phyloP scores from a whole-genome alignment of 169 alveolate species.

The Plasmodium berghei region DNA sequence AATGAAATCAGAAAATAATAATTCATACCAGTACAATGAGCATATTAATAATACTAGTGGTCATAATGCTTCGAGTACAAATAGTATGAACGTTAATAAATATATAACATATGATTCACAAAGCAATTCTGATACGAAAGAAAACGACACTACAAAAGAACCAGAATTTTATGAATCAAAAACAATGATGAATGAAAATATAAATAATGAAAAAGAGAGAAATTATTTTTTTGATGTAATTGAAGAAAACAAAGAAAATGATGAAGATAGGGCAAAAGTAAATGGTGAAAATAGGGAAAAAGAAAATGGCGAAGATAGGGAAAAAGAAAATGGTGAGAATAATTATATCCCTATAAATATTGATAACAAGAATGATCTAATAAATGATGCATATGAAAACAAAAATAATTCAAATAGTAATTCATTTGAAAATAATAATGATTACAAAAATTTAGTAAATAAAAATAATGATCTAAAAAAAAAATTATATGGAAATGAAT shows the following conservation, averaged over 20 bases:
- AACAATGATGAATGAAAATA: no score
- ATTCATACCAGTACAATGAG: neutral
- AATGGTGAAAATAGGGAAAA: neutral
- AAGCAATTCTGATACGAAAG: no score
- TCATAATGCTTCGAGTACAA: no score
- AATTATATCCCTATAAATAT: neutral
- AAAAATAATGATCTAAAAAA: conserved; percentile 8
- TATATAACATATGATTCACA: no score
- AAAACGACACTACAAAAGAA: no score
- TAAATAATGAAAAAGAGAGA: no score
- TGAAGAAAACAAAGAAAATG: neutral
- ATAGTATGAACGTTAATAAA: no score
- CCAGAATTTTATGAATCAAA: no score
- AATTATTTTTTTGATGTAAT: no score
- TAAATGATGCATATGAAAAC: neutral
- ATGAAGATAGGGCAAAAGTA: neutral
- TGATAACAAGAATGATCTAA: neutral
- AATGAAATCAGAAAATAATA: neutral
- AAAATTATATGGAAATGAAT: neutral
- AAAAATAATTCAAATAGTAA: neutral
- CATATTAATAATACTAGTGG: no score
- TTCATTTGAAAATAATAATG: neutral
- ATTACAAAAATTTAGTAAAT: conserved; percentile 44
- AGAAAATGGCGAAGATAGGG: neutral
- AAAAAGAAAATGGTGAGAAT: neutral